Evolutionary conservation across 352 stramenopile species (phyloP).

Genomic region (Phytophthora foliorum): DNA sequence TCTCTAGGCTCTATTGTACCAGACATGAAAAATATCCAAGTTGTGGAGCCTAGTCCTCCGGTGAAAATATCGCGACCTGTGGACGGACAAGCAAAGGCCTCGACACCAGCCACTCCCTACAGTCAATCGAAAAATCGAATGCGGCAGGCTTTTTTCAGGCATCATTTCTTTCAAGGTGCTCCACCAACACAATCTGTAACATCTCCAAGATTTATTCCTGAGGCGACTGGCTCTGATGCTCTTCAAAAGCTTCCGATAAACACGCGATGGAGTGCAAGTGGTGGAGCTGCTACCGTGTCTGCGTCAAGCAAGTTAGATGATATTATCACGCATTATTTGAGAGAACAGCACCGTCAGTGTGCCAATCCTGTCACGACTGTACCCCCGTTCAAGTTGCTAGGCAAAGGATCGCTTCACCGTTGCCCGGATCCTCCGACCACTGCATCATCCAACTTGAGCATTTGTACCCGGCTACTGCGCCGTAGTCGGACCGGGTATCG

Average conservation of each 20-base stretch:
- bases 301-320: conserved; percentile 71
- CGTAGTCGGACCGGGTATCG: conserved; percentile 63
- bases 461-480: conserved; percentile 70
- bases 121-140: conserved; percentile 49
- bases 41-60: conserved; percentile 24
- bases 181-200: conserved; percentile 22
- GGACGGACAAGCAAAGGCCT: conserved; percentile 20
- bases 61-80: conserved; percentile 24
- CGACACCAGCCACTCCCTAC: conserved; percentile 22
- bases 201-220: conserved; percentile 26
- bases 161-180: conserved; percentile 48
- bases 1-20: conserved; percentile 44
- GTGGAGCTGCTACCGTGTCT: conserved; percentile 12
- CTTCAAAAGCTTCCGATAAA: conserved; percentile 49
- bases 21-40: conserved; percentile 31
- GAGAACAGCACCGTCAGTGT: conserved; percentile 91
- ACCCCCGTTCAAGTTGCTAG: conserved; percentile 85
- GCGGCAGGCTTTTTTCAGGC: conserved; percentile 30
- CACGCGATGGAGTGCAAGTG: conserved; percentile 40
- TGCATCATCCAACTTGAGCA: conserved; percentile 61
- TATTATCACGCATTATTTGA: conserved; percentile 90
- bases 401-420: conserved; percentile 61
- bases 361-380: conserved; percentile 88
- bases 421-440: conserved; percentile 76
- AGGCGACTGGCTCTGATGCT: conserved; percentile 27